These are phyloP conservation scores for Seminavis robusta DNA, from an alignment of 108 stramenopile genomes.

Conservation along the genomic window DNA sequence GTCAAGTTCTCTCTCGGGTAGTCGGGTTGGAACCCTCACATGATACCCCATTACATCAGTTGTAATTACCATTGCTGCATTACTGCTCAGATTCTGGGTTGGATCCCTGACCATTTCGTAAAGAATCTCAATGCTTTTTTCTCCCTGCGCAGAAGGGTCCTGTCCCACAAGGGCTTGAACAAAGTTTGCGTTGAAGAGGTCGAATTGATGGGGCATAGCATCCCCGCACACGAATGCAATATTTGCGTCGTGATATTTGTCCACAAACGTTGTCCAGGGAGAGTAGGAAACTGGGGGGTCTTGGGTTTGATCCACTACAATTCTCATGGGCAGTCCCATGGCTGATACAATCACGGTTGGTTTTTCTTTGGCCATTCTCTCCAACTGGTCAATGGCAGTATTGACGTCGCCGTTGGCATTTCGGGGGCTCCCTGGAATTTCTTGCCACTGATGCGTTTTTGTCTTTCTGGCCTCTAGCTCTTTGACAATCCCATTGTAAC, in stretches of 20 bases:
- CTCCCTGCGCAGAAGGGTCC: constrained; percentile 25
- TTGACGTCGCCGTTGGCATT: not conserved
- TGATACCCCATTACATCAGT: constrained; percentile 16
- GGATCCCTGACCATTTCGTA: not conserved
- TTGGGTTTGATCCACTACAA: too few species aligned
- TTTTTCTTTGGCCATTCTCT: too few species aligned
- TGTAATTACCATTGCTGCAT: not conserved
- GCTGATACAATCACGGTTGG: too few species aligned
- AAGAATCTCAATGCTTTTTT: not conserved
- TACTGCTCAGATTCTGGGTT: not conserved
- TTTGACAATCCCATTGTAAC: constrained; percentile 9
- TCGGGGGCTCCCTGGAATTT: not conserved
- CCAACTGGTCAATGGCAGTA: too few species aligned
- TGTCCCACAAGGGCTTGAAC: constrained; percentile 35
- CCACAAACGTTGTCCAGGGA: too few species aligned
- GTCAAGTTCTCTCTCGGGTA: constrained; percentile 24
- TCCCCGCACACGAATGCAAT: too few species aligned
- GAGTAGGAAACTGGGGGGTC: too few species aligned
- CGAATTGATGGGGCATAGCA: too few species aligned
- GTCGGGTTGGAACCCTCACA: constrained; percentile 15
- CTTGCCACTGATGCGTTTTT: constrained; percentile 5
- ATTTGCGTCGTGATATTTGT: too few species aligned
- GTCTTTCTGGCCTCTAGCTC: too few species aligned
- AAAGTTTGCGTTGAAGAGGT: constrained; percentile 9
- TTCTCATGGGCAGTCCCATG: too few species aligned